A percentile compares a stretch with the other conserved stretches of the same genome.
Evolutionary conservation across 148 eudicot genomes (phyloP).

Genomic region (Vaccinium macrocarpon): DNA sequence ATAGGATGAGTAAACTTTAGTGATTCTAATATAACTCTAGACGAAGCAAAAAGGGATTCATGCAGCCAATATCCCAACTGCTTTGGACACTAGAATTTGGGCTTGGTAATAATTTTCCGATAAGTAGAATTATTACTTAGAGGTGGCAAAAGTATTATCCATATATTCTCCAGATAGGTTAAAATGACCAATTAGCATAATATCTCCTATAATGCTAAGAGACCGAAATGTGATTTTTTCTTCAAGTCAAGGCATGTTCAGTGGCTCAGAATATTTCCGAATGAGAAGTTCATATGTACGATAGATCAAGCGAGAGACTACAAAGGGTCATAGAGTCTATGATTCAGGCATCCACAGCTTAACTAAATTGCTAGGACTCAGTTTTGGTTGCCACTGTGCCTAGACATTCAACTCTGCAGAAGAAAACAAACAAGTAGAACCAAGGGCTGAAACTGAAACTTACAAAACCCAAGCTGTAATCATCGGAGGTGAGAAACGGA

Average conservation of each 20-base stretch:
- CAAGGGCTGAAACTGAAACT: slow-evolving; percentile 23
- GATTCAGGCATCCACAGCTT: background rate
- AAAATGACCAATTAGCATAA: background rate
- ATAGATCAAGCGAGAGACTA: background rate
- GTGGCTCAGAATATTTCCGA: background rate
- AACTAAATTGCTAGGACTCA: background rate
- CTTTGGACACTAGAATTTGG: background rate
- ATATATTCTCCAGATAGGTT: background rate
- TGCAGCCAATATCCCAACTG: background rate
- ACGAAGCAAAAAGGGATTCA: slow-evolving; percentile 1
- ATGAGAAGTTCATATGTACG: background rate
- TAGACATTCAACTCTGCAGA: background rate
- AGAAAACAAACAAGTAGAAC: too few relatives aligned
- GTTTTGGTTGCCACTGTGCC: background rate
- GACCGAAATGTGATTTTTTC: background rate
- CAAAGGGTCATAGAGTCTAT: background rate
- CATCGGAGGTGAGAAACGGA: slow-evolving; percentile 49
- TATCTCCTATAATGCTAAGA: background rate
- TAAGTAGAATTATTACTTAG: background rate
- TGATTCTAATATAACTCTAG: background rate
- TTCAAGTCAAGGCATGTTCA: background rate
- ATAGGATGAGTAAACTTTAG: background rate
- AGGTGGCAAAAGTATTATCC: background rate
- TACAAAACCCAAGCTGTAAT: slow-evolving; percentile 53
- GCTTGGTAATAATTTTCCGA: background rate